These are phyloP conservation scores for Zygnema cylindricum DNA, from an alignment of 139 green algal genomes.

Conservation along the genomic window DNA sequence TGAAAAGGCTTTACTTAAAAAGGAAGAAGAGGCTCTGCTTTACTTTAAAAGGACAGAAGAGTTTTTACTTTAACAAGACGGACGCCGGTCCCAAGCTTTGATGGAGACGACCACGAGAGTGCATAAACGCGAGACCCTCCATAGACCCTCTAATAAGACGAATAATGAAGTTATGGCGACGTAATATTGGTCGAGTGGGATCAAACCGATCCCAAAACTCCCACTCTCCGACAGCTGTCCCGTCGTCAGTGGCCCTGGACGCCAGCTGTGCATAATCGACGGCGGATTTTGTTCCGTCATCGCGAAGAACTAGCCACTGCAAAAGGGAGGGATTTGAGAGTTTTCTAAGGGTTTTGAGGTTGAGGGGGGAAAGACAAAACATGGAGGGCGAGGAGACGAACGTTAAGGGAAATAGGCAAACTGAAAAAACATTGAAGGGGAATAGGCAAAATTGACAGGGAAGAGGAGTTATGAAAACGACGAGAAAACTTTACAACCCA, in stretches of 20 bases:
- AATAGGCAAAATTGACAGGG: too few relatives aligned
- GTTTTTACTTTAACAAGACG: slow-evolving; percentile 66
- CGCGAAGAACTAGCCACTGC: slow-evolving; percentile 62
- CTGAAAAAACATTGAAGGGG: not conserved
- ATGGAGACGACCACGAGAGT: slow-evolving; percentile 53
- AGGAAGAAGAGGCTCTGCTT: too few relatives aligned
- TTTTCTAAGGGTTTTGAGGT: too few relatives aligned
- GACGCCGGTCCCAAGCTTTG: slow-evolving; percentile 66
- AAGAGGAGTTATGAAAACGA: too few relatives aligned
- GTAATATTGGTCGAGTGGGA: slow-evolving; percentile 8
- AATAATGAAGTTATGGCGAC: slow-evolving; percentile 38
- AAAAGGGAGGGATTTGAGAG: not conserved
- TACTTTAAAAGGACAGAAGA: too few relatives aligned
- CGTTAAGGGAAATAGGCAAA: not conserved
- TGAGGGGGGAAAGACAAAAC: not conserved
- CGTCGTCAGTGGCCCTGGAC: slow-evolving; percentile 32
- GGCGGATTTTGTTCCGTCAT: slow-evolving; percentile 55
- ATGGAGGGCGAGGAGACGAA: not conserved
- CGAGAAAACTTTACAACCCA: too few relatives aligned
- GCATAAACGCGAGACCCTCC: slow-evolving; percentile 69
- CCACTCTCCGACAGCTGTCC: slow-evolving; percentile 33
- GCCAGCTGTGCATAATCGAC: slow-evolving; percentile 58
- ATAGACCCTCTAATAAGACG: slow-evolving; percentile 39
- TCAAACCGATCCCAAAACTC: slow-evolving; percentile 59
- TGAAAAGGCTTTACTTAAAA: too few relatives aligned